Evolutionary conservation across 768 basidiomycete species (phyloP).

Genomic region (Boletus rubroflammeus): DNA sequence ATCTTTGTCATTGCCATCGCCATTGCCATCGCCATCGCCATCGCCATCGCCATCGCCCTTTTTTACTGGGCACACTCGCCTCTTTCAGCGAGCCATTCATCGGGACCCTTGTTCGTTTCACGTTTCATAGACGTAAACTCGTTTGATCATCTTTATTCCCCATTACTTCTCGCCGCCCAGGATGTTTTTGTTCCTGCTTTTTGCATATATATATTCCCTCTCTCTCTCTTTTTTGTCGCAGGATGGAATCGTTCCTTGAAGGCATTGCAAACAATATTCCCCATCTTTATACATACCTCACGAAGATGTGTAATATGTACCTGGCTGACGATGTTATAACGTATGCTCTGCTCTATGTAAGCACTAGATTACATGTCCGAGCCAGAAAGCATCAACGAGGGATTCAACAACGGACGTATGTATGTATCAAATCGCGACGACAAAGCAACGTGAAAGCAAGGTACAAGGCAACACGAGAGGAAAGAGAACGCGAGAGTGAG

Average conservation of each 20-base stretch:
- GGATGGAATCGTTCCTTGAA: constrained; percentile 11
- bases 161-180: constrained; percentile 13
- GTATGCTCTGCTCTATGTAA: constrained; percentile 9
- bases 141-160: constrained; percentile 29
- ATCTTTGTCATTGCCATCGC: neutral
- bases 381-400: neutral
- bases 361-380: constrained; percentile 15
- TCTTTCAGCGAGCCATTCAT: neutral
- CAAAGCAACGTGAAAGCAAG: constrained; percentile 5
- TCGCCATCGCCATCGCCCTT: neutral
- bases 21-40: too few species aligned
- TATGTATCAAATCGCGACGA: neutral
- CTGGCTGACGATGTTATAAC: constrained; percentile 16
- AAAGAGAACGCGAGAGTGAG: neutral
- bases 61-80: neutral
- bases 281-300: constrained; percentile 23
- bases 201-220: constrained; percentile 6
- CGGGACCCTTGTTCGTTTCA: neutral
- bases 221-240: neutral
- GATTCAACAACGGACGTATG: neutral
- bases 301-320: constrained; percentile 25
- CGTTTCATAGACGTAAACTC: constrained; percentile 1
- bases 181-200: neutral
- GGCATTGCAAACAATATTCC: constrained; percentile 19
- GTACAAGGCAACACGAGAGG: neutral